Conservation (phyloP, 176 grass and related monocot species). For the Puya raimondii region DNA sequence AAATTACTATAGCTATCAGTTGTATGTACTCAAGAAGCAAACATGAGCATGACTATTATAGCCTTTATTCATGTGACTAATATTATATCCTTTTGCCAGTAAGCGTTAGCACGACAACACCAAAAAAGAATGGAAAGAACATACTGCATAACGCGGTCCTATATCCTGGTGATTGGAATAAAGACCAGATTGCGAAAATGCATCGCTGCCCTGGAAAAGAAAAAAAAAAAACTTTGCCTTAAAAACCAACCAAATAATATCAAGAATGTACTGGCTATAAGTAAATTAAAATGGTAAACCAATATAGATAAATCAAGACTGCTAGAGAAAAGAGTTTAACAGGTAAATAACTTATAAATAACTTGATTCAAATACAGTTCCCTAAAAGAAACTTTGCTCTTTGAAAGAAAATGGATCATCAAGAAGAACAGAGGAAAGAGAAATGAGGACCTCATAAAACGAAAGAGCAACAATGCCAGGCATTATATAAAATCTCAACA, state of each 20-base stretch:
- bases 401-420: not conserved
- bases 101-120: not conserved
- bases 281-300: not conserved
- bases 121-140: not conserved
- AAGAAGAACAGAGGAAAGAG: not conserved
- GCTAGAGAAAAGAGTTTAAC: no score
- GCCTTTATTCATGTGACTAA: no score
- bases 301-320: not conserved
- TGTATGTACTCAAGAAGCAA: no score
- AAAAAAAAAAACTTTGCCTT: constrained; percentile 5
- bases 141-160: constrained; percentile 89
- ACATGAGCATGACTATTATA: no score
- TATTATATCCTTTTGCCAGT: no score
- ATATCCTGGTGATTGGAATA: constrained; percentile 98
- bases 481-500: not conserved
- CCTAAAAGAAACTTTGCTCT: no score
- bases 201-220: constrained; percentile 69
- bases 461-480: not conserved
- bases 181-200: constrained; percentile 90
- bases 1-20: no score
- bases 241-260: not conserved
- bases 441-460: not conserved
- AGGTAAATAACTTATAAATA: no score
- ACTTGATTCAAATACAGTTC: no score
- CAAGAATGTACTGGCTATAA: not conserved